Percentiles rank a stretch among this genome's conserved stretches.
These are phyloP conservation scores for Albifimbria verrucaria DNA, from an alignment of 2,329 filamentous ascomycete genomes.

Conservation along the genomic window DNA sequence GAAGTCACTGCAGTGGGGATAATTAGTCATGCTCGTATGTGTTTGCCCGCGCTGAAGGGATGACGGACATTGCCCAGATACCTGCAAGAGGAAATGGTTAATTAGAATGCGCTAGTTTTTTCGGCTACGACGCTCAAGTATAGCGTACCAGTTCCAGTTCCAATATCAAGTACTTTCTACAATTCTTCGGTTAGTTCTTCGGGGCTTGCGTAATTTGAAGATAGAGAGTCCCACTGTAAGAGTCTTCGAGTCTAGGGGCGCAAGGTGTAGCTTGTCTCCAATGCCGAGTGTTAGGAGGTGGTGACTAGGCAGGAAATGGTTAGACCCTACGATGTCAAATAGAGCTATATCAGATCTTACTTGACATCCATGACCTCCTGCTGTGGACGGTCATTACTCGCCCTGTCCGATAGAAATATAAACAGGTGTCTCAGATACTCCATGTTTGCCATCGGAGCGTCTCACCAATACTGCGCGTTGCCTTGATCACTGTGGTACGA, in stretches of 20 bases:
- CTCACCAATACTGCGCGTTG: background rate
- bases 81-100: background rate
- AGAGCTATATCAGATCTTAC: background rate
- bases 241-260: background rate
- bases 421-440: too few species aligned
- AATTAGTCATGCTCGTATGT: too few species aligned
- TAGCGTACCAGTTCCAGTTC: background rate
- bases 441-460: too few species aligned
- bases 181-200: background rate
- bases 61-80: background rate
- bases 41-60: too few species aligned
- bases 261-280: background rate
- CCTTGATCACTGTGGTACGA: background rate
- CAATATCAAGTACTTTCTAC: background rate
- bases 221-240: background rate
- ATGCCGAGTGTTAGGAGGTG: background rate
- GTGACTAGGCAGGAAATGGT: background rate
- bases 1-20: constrained; percentile 16
- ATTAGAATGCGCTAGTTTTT: too few species aligned
- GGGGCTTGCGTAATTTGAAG: background rate
- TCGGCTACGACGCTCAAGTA: background rate
- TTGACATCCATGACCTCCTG: background rate
- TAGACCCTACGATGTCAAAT: background rate
- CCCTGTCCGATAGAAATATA: too few species aligned
- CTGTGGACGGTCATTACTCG: background rate